Evolutionary conservation across 176 grass and related monocot genomes (phyloP).

Genomic region (Phoenix dactylifera): DNA sequence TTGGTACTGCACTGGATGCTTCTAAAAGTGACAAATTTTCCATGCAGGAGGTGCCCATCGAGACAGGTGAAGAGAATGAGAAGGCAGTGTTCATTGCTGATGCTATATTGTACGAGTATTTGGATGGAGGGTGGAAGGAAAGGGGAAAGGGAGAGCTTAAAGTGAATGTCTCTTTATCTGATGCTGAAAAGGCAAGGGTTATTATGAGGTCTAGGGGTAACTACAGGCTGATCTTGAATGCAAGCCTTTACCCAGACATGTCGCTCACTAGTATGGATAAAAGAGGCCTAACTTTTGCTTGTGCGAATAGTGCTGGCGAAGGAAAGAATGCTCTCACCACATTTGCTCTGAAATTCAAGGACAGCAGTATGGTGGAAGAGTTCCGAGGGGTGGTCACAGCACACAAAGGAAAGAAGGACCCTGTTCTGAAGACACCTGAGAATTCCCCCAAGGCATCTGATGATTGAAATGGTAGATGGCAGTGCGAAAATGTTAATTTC

Average conservation of each 20-base stretch:
- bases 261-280: conserved; percentile 88
- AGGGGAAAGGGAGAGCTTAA: conserved; percentile 93
- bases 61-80: conserved; percentile 98
- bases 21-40: conserved; percentile 34
- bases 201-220: conserved; percentile 92
- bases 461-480: conserved; percentile 9
- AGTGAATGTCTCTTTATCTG: conserved; percentile 56
- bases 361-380: conserved; percentile 50
- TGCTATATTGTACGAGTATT: conserved; percentile 76
- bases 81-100: conserved; percentile 59
- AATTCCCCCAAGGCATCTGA: conserved; percentile 32
- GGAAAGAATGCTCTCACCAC: conserved; percentile 39
- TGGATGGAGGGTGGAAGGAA: conserved; percentile 89
- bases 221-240: conserved; percentile 71
- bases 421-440: conserved; percentile 20
- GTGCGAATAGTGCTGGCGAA: conserved; percentile 67
- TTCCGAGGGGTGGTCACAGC: conserved; percentile 37
- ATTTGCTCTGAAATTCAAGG: conserved; percentile 92
- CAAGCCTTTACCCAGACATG: conserved; percentile 84
- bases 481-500: too few relatives aligned
- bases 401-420: conserved; percentile 34
- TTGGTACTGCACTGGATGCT: conserved; percentile 30
- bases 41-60: conserved; percentile 73
- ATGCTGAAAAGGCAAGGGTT: conserved; percentile 54
- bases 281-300: conserved; percentile 82